Conservation (phyloP, 352 stramenopile genomes). For the Phytopythium oedochilum region DNA sequence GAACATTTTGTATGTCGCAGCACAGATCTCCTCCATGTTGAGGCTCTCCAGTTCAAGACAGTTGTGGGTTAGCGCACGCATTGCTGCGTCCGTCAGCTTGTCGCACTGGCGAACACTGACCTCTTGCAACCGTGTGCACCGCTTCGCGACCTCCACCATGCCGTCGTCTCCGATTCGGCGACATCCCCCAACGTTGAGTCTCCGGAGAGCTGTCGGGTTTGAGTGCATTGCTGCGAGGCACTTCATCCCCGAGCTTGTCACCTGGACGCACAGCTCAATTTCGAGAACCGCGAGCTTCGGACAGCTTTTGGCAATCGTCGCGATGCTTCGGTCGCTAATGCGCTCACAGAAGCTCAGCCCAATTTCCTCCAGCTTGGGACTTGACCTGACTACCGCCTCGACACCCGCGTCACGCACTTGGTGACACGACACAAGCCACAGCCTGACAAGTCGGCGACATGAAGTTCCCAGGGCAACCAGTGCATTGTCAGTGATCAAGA, state of each 20-base stretch:
- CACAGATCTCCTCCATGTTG: slow-evolving; percentile 78
- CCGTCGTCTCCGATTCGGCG: slow-evolving; percentile 75
- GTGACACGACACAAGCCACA: slow-evolving; percentile 57
- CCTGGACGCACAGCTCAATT: slow-evolving; percentile 59
- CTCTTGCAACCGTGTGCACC: slow-evolving; percentile 48
- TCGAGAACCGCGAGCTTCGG: slow-evolving; percentile 36
- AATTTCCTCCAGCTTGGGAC: slow-evolving; percentile 50
- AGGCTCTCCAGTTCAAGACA: slow-evolving; percentile 75
- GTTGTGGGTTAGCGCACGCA: slow-evolving; percentile 76
- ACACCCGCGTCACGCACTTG: slow-evolving; percentile 77
- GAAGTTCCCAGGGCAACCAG: slow-evolving; percentile 44
- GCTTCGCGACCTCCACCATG: slow-evolving; percentile 56
- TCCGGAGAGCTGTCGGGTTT: slow-evolving; percentile 43
- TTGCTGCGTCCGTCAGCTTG: slow-evolving; percentile 73
- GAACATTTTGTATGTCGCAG: slow-evolving; percentile 72
- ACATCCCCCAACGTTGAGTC: slow-evolving; percentile 77
- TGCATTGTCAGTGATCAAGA: slow-evolving; percentile 48
- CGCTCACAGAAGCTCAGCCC: slow-evolving; percentile 59
- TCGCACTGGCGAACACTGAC: slow-evolving; percentile 82
- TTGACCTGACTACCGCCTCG: slow-evolving; percentile 47
- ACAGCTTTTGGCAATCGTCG: slow-evolving; percentile 45
- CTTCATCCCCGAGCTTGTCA: slow-evolving; percentile 50
- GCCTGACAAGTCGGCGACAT: slow-evolving; percentile 40
- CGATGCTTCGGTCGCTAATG: slow-evolving; percentile 59
- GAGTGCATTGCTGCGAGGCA: slow-evolving; percentile 38